phyloP scores from a whole-genome alignment of 2,329 filamentous ascomycete genomes.

The Paecilomyces sp. region DNA sequence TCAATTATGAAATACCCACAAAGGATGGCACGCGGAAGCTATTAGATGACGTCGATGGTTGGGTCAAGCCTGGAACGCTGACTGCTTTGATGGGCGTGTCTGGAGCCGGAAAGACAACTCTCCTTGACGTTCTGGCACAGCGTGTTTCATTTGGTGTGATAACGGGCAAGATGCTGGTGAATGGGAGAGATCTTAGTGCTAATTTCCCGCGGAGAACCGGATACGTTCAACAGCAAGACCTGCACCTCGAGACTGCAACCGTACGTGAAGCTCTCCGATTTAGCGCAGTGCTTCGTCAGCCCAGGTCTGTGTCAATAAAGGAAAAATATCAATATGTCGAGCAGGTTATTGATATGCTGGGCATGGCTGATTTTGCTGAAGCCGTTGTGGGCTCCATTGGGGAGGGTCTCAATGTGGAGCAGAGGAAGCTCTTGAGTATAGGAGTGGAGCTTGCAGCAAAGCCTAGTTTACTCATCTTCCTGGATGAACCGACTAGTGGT shows the following conservation, averaged over 20 bases:
- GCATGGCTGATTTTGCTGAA: conserved; percentile 86
- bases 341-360: conserved; percentile 81
- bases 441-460: conserved; percentile 92
- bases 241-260: conserved; percentile 76
- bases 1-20: conserved; percentile 77
- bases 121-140: conserved; percentile 78
- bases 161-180: conserved; percentile 77
- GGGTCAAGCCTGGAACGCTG: conserved; percentile 89
- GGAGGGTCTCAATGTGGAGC: conserved; percentile 62
- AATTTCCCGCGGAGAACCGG: conserved; percentile 90
- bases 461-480: conserved; percentile 79
- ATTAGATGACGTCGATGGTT: conserved; percentile 79
- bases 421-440: conserved; percentile 74
- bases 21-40: conserved; percentile 69
- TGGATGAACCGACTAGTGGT: conserved; percentile 92
- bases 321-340: conserved; percentile 87
- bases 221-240: conserved; percentile 88
- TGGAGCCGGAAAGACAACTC: conserved; percentile 86
- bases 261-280: conserved; percentile 85
- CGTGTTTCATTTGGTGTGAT: conserved; percentile 89
- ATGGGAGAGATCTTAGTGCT: conserved; percentile 64
- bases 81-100: conserved; percentile 76
- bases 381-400: conserved; percentile 85
- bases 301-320: conserved; percentile 58
- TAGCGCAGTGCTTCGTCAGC: conserved; percentile 78